Percentiles rank a stretch among this genome's conserved stretches.
Conservation (phyloP, 2,329 filamentous ascomycete species). For the Fusarium compactum region DNA sequence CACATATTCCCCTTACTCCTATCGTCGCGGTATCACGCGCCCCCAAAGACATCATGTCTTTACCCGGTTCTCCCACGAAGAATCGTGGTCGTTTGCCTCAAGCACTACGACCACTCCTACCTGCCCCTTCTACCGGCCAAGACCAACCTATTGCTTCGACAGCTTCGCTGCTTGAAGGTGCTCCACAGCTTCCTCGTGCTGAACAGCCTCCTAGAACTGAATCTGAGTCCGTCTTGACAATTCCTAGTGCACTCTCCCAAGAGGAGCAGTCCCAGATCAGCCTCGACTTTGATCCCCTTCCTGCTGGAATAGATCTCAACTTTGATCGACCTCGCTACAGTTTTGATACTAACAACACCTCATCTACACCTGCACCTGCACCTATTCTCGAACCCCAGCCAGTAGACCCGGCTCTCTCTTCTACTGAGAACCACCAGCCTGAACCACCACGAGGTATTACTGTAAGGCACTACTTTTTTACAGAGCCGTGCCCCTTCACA, state of each 20-base stretch:
- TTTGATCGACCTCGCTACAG: neutral
- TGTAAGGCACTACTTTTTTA: fast-evolving
- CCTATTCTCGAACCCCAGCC: neutral
- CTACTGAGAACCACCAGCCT: neutral
- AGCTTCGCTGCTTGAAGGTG: neutral
- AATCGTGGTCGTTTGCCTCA: neutral
- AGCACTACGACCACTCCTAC: neutral
- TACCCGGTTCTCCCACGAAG: neutral
- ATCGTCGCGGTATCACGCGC: neutral
- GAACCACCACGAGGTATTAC: neutral
- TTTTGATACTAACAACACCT: neutral
- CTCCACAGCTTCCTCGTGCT: neutral
- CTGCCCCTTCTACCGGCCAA: neutral
- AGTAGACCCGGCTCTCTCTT: neutral
- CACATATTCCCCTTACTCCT: neutral
- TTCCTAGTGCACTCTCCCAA: neutral
- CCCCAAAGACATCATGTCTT: neutral
- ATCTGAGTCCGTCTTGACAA: neutral
- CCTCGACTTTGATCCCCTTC: neutral
- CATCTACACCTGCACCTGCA: neutral
- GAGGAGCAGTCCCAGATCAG: neutral
- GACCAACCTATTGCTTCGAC: neutral
- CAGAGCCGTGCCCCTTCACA: neutral
- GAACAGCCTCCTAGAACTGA: neutral
- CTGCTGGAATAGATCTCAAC: neutral